These are phyloP conservation scores for Butyriboletus loyo DNA, from an alignment of 768 basidiomycete species.

Conservation along the genomic window DNA sequence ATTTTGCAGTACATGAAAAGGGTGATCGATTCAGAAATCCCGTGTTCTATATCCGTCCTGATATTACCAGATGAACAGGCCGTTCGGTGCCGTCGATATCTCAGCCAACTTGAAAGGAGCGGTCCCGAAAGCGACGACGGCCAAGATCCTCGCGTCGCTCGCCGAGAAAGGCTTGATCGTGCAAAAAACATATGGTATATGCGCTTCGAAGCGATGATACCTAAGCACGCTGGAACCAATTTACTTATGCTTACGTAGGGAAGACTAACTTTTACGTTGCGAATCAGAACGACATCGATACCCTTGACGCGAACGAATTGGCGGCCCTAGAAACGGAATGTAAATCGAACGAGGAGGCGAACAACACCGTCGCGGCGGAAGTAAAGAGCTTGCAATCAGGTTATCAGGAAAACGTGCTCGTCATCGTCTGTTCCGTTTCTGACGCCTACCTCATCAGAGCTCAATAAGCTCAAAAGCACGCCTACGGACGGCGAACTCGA, in stretches of 20 bases:
- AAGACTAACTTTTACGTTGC: conserved; percentile 87
- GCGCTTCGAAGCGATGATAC: background rate
- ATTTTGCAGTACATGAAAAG: conserved; percentile 77
- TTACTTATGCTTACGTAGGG: conserved; percentile 54
- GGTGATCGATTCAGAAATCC: conserved; percentile 34
- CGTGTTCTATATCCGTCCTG: conserved; percentile 6
- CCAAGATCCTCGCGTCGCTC: conserved; percentile 77
- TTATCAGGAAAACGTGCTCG: conserved; percentile 1
- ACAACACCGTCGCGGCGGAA: conserved; percentile 49
- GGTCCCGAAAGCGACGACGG: conserved; percentile 77
- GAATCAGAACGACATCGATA: conserved; percentile 71
- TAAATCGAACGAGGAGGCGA: conserved; percentile 55
- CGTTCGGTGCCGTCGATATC: conserved; percentile 89
- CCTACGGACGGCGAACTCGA: conserved; percentile 72
- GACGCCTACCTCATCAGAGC: conserved; percentile 49
- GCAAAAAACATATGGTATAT: conserved; percentile 77
- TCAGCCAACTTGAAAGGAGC: conserved; percentile 88
- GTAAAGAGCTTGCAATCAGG: conserved; percentile 43
- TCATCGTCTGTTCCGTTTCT: background rate
- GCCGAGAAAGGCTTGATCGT: conserved; percentile 84
- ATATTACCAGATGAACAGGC: conserved; percentile 76
- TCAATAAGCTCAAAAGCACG: conserved; percentile 56
- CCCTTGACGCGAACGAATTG: conserved; percentile 60
- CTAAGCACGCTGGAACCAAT: background rate
- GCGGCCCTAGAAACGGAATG: conserved; percentile 58